Evolutionary conservation across 805 yeast genomes (phyloP), one percentile per base, ranked within the genome.

Genomic region (Debaryomyces hansenii): DNA sequence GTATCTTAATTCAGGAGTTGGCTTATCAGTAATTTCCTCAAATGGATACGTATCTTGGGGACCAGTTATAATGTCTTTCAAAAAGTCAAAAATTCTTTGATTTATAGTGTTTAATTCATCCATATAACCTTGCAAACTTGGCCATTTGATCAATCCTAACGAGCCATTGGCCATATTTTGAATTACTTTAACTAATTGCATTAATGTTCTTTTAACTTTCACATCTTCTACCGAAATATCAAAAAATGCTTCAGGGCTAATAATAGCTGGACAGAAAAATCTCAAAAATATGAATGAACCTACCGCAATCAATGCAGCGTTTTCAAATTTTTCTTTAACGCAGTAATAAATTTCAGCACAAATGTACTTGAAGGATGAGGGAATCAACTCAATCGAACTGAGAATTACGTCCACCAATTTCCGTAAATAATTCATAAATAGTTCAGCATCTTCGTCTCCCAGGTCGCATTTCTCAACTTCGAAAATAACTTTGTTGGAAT

Each of bases 81-180:
- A 56, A 46, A 70, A 71, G 0, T 37, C 50, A 42, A 63, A 59
- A 1, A 73, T 60, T 42, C 60, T 61, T 10, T 47, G 41, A 46
- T 63, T 69, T 20, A 68, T 48, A 3, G 43, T 57, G 9, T 59
- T 53, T 46, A 73, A 54, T 42, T 79, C 80, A 1, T 69, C 73
- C 36, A 63, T 60, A 46, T 72, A 67, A 3, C 72, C 47, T 6
- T 62, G 62, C 38, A 84, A 62, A 1, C 82, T 63, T 0, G 87
- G 84, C 80, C 87, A 82, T 60, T 82, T 90, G 41, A 85, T 67
- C 18, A 84, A 65, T 5, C 75, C 72, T 4, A 87, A 73, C 0
- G 95, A 77, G 24, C 90, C 91, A 62, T 91, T 92, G 0, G 96
- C 96, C 69, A 91, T 80, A 53, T 85, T 81, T 66, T 92, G 98